Percentiles rank a stretch among this genome's conserved stretches.
These are phyloP conservation scores for Umbelopsis ramanniana DNA, from an alignment of 192 early-diverging fungal species.

Conservation along the genomic window DNA sequence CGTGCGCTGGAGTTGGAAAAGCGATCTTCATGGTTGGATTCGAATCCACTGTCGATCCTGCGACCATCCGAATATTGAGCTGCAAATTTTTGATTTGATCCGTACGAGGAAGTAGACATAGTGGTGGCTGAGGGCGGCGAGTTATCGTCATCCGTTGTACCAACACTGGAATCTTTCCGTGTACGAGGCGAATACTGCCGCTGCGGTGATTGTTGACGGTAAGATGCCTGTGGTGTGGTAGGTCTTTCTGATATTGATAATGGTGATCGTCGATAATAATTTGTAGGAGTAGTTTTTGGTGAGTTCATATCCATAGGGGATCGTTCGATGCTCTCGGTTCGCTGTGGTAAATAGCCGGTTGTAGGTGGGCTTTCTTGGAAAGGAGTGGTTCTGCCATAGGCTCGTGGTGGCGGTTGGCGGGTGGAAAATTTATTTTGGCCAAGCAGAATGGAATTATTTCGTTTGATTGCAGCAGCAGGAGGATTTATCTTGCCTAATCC, in stretches of 20 bases:
- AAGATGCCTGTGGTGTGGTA: not conserved
- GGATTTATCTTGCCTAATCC: slow-evolving; percentile 13
- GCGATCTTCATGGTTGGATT: slow-evolving; percentile 36
- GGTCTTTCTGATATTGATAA: not conserved
- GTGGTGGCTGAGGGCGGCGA: slow-evolving; percentile 20
- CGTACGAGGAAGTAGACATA: slow-evolving; percentile 24
- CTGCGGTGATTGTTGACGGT: slow-evolving; percentile 14
- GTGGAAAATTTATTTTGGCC: not conserved
- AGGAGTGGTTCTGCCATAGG: slow-evolving; percentile 6
- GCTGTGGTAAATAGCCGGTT: not conserved
- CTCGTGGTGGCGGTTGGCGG: not conserved
- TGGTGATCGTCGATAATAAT: slow-evolving; percentile 3
- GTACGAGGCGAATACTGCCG: slow-evolving; percentile 22
- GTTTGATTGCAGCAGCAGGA: slow-evolving; percentile 15
- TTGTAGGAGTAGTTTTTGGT: not conserved
- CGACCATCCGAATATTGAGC: slow-evolving; percentile 27
- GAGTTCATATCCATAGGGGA: slow-evolving; percentile 12
- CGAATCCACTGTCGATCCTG: slow-evolving; percentile 44
- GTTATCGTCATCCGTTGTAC: slow-evolving; percentile 10
- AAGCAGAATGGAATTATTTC: slow-evolving; percentile 39
- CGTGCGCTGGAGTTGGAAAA: slow-evolving; percentile 27
- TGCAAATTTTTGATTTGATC: slow-evolving; percentile 20
- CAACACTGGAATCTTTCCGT: slow-evolving; percentile 27
- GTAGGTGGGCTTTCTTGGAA: not conserved
- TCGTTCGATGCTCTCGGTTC: slow-evolving; percentile 13